Evolutionary conservation across 2,329 filamentous ascomycete genomes (phyloP).

Genomic region (Graphilbum ipis-grandicollis): DNA sequence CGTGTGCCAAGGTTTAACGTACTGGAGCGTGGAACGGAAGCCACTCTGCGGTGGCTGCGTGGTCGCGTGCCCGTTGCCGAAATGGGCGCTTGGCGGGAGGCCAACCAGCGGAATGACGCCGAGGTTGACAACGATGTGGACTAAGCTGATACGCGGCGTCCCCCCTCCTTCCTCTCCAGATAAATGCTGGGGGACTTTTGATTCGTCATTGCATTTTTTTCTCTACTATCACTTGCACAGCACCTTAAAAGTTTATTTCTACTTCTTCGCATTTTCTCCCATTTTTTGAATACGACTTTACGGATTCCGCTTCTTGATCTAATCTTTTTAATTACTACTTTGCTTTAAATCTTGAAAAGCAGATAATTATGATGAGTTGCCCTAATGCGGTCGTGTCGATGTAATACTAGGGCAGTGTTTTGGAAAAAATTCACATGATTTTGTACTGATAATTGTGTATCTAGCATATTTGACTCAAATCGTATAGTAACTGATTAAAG

Average conservation of each 20-base stretch:
- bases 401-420: too few relatives aligned
- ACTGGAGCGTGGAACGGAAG: slow-evolving; percentile 73
- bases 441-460: too few relatives aligned
- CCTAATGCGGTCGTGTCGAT: too few relatives aligned
- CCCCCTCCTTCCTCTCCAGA: not conserved
- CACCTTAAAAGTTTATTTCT: not conserved
- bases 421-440: too few relatives aligned
- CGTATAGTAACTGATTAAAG: too few relatives aligned
- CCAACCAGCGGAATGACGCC: slow-evolving; percentile 4
- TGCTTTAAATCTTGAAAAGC: too few relatives aligned
- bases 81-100: slow-evolving; percentile 36
- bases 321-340: not conserved
- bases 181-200: too few relatives aligned
- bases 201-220: too few relatives aligned
- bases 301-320: not conserved
- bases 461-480: too few relatives aligned
- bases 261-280: not conserved
- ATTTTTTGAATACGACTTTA: not conserved
- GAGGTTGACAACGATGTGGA: slow-evolving; percentile 6
- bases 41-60: slow-evolving; percentile 63
- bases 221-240: too few relatives aligned
- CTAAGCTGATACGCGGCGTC: not conserved
- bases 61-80: slow-evolving; percentile 52
- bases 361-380: too few relatives aligned
- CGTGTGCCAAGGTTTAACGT: slow-evolving; percentile 72